These are phyloP conservation scores for Starmerella potacharoeniae DNA, from an alignment of 805 yeast species.

Conservation along the genomic window DNA sequence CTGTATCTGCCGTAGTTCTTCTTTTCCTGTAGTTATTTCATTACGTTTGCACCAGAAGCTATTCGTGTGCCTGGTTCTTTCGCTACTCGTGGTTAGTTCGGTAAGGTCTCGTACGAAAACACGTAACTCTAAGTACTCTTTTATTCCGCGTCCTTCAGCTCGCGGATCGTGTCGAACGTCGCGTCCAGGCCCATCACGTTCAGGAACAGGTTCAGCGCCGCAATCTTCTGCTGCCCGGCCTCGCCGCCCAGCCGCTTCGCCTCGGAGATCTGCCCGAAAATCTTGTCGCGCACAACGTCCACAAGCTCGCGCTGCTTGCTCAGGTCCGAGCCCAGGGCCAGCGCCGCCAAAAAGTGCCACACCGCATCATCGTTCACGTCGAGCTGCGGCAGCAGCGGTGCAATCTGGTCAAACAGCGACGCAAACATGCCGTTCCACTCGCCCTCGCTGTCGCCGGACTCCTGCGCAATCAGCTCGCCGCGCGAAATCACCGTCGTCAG, in stretches of 20 bases:
- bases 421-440: constrained; percentile 79
- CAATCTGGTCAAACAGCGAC: constrained; percentile 64
- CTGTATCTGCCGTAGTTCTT: no score
- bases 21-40: no score
- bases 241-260: constrained; percentile 39
- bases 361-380: constrained; percentile 63
- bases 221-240: constrained; percentile 48
- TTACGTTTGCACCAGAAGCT: no score
- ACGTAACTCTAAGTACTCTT: not conserved
- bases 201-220: constrained; percentile 78
- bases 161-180: constrained; percentile 77
- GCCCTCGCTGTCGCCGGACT: constrained; percentile 35
- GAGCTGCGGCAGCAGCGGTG: constrained; percentile 61
- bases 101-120: no score
- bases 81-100: no score
- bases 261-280: constrained; percentile 62
- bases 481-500: constrained; percentile 84
- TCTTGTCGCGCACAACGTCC: constrained; percentile 86
- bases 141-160: constrained; percentile 35
- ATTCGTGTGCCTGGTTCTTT: no score
- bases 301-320: constrained; percentile 83
- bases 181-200: constrained; percentile 96
- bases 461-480: constrained; percentile 85
- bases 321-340: constrained; percentile 82
- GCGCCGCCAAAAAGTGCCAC: constrained; percentile 94